phyloP scores from a whole-genome alignment of 73 alveolate species.

The Tetrahymena malaccensis region DNA sequence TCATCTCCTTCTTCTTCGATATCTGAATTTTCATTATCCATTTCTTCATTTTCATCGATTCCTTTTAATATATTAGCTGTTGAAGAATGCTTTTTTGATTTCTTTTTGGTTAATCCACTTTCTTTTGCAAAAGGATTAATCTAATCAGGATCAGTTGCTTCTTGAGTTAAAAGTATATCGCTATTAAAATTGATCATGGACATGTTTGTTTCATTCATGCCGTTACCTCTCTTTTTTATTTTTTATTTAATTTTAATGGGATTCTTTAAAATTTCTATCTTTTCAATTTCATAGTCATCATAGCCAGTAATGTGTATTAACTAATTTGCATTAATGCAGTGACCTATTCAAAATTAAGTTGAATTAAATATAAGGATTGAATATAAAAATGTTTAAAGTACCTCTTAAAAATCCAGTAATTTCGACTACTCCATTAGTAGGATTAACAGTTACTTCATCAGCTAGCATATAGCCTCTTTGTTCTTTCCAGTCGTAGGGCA shows the following conservation, averaged over 20 bases:
- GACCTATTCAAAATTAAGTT: not conserved
- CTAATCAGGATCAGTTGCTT: not conserved
- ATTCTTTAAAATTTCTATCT: not conserved
- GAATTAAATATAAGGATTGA: no score
- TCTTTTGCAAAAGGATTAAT: not conserved
- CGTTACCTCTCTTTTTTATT: not conserved
- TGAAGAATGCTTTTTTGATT: not conserved
- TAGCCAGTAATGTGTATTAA: constrained; percentile 91
- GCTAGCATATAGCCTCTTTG: constrained; percentile 85
- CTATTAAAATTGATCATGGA: not conserved
- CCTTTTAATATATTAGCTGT: constrained; percentile 41
- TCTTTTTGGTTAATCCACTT: not conserved
- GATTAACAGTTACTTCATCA: constrained; percentile 36
- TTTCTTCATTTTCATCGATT: constrained; percentile 10
- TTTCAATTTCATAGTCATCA: constrained; percentile 71
- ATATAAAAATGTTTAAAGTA: not conserved
- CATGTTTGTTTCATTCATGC: not conserved
- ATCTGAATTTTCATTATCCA: not conserved
- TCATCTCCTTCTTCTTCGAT: constrained; percentile 27
- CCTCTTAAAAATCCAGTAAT: constrained; percentile 82
- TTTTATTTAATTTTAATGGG: not conserved
- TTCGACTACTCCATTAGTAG: constrained; percentile 50
- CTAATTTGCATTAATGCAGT: constrained; percentile 71
- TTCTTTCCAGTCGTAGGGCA: constrained; percentile 72
- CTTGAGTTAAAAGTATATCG: not conserved